phyloP scores from a whole-genome alignment of 192 early-diverging fungal species.

The Podila horticola region DNA sequence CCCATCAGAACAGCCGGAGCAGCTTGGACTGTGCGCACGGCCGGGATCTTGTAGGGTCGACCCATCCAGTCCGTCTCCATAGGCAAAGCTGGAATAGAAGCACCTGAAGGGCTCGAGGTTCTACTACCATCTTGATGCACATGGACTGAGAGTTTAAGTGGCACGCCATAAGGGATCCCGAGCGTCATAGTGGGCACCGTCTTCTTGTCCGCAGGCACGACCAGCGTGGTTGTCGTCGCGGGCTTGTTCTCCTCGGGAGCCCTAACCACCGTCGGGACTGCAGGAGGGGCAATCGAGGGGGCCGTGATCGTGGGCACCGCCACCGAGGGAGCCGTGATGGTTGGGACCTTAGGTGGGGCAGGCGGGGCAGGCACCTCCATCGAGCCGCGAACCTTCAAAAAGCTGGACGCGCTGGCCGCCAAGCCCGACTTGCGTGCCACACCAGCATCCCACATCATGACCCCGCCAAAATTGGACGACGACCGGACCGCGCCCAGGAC shows the following conservation, averaged over 20 bases:
- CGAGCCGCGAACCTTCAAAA: not conserved
- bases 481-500: conserved; percentile 34
- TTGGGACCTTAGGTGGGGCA: not conserved
- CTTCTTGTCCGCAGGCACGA: too few species aligned
- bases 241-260: too few species aligned
- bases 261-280: not conserved
- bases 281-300: not conserved
- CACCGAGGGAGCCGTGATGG: not conserved
- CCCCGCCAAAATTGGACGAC: conserved; percentile 69
- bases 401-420: conserved; percentile 18
- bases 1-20: not conserved
- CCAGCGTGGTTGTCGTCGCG: too few species aligned
- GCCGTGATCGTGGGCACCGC: not conserved
- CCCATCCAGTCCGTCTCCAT: conserved; percentile 7
- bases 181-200: too few species aligned
- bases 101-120: not conserved
- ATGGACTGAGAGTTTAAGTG: too few species aligned
- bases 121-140: too few species aligned
- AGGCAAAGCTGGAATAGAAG: too few species aligned
- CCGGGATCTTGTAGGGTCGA: conserved; percentile 2
- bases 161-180: too few species aligned
- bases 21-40: not conserved
- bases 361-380: not conserved
- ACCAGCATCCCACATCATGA: conserved; percentile 71
- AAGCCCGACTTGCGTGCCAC: conserved; percentile 24